Conservation (phyloP, 2,329 filamentous ascomycete genomes). For the Dendrostoma leiphaemia region DNA sequence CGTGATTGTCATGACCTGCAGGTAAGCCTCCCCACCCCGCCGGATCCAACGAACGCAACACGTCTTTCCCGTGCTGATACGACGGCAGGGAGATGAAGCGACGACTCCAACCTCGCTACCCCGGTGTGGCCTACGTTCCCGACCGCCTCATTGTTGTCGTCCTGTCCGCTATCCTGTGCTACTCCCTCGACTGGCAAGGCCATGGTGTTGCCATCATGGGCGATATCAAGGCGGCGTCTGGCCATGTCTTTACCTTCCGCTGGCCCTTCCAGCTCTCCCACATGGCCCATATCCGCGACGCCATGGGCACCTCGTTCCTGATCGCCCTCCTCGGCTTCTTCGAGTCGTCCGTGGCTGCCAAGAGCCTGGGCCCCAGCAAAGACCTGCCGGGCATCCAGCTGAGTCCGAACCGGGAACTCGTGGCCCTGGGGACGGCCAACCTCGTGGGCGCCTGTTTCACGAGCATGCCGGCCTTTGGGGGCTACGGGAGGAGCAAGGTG, state of each 20-base stretch:
- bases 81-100: conserved; percentile 71
- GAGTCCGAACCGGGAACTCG: conserved; percentile 89
- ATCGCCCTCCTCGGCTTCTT: conserved; percentile 98
- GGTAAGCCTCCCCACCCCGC: too few relatives aligned
- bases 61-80: too few relatives aligned
- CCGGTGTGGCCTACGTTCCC: conserved; percentile 80
- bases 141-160: conserved; percentile 91
- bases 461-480: conserved; percentile 89
- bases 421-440: conserved; percentile 88
- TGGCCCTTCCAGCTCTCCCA: conserved; percentile 80
- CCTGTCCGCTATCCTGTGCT: conserved; percentile 76
- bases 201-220: conserved; percentile 83
- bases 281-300: conserved; percentile 78
- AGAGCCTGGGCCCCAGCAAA: conserved; percentile 72
- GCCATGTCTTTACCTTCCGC: conserved; percentile 73
- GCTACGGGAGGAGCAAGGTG: conserved; percentile 93
- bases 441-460: conserved; percentile 90
- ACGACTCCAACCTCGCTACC: conserved; percentile 74
- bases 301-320: conserved; percentile 87
- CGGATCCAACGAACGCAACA: too few relatives aligned
- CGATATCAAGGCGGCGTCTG: conserved; percentile 70
- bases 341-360: conserved; percentile 93
- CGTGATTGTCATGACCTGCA: conserved; percentile 82
- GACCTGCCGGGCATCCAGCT: conserved; percentile 77
- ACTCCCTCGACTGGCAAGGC: conserved; percentile 72